Base-by-base conservation (phyloP, 495 filamentous ascomycete genomes). In the Aspergillus affinis region DNA sequence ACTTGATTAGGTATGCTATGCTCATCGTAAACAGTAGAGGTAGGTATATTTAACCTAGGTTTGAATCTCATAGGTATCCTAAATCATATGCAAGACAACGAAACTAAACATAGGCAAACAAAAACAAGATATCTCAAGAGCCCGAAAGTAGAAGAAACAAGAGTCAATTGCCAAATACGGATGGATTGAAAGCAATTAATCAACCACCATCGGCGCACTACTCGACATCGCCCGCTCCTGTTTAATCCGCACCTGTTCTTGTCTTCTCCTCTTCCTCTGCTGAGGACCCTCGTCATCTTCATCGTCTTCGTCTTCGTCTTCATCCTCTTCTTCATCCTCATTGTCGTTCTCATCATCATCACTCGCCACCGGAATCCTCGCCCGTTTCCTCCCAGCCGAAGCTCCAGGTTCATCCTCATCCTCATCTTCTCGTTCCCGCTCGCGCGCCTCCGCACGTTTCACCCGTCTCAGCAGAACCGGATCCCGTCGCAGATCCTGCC, bases 401-500 rank as follows among this genome's bases (percentile, higher is more conserved):
- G 23, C 3, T 20, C n/a, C 48, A 12, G 48, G 3, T 57, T 36
- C 46, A 52, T 9, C 52, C 20, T 66, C 64, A 2, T 68, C 64
- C 5, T 72, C 74, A 2, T 78, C 77, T 19, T 82, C 77, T 21
- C 73, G 67, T 5, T 64, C 65, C 53, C 68, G 63, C 46, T 64
- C 51, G n/a, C 66, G 63, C 9, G 71, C 74, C 36, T 74, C 66
- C 0, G 70, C 74, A 0, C 78, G 68, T 3, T 69, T 68, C 23
- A 82, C 75, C 29, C 76, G 70, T 23, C 80, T 68, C 1, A 80
- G 29, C 26, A 84, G 55, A 19, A 77, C 76, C 1, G 74, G 65
- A 59, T 83, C 78, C 9, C 66, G 53, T 29, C 67, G 69, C n/a
- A 84, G 63, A 64, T 82, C 78, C 18, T 59, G 61, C 18, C 60